phyloP scores from a whole-genome alignment of 73 alveolate genomes.

The Paramecium bursaria region DNA sequence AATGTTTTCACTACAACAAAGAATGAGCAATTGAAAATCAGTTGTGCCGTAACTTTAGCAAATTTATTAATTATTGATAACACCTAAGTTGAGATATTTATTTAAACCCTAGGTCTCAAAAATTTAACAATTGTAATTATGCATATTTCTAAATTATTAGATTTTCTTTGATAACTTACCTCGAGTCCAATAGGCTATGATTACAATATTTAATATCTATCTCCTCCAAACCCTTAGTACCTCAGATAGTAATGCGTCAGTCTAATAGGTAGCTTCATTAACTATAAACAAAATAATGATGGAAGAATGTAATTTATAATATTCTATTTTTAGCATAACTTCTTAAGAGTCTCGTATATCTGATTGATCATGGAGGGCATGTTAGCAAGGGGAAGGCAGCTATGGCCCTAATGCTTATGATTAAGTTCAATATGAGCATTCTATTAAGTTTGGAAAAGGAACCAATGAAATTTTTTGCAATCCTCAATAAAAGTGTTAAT shows the following conservation, averaged over 20 bases:
- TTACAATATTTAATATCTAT: constrained; percentile 79
- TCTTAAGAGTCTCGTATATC: constrained; percentile 67
- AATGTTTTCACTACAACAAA: constrained; percentile 68
- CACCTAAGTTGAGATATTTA: constrained; percentile 69
- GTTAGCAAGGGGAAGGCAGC: constrained; percentile 88
- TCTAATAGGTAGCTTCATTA: constrained; percentile 4
- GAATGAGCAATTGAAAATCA: constrained; percentile 74
- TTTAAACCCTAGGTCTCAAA: constrained; percentile 74
- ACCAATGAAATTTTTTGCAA: constrained; percentile 74
- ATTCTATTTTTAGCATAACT: constrained; percentile 70
- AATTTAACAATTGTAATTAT: neutral
- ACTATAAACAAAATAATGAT: constrained; percentile 20
- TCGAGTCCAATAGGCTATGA: constrained; percentile 82
- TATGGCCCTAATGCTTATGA: constrained; percentile 74
- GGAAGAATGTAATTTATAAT: constrained; percentile 29
- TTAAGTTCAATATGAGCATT: constrained; percentile 77
- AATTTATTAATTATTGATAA: constrained; percentile 79
- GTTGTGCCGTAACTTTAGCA: constrained; percentile 83
- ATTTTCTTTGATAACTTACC: constrained; percentile 78
- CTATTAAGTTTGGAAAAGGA: constrained; percentile 75
- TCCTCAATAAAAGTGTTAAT: constrained; percentile 78
- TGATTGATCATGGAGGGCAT: constrained; percentile 78
- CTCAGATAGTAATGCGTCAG: constrained; percentile 63
- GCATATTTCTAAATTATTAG: constrained; percentile 30
- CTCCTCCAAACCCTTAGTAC: constrained; percentile 65